A percentile compares a stretch with the other conserved stretches of the same genome.
Conservation (phyloP, 768 basidiomycete species). For the Rhodotorula diobovata region DNA sequence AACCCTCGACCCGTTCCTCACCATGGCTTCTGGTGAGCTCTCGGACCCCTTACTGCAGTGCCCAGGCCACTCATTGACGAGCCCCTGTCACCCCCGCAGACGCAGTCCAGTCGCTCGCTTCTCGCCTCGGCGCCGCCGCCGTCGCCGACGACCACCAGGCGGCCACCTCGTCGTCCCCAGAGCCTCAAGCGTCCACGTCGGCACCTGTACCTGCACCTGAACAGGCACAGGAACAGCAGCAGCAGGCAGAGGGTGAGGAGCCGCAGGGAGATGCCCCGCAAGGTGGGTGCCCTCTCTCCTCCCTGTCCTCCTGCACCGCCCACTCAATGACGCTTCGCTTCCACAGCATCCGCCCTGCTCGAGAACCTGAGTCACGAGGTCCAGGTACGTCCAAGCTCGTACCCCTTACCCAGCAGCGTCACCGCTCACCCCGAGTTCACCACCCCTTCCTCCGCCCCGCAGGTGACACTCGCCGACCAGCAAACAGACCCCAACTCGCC, state of each 20-base stretch:
- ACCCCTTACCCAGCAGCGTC: too few species aligned
- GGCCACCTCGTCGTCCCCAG: too few species aligned
- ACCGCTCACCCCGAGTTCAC: not conserved
- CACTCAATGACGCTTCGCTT: not conserved
- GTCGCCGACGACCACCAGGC: not conserved
- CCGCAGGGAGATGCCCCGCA: not conserved
- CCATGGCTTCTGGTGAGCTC: slow-evolving; percentile 12
- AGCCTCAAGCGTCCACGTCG: not conserved
- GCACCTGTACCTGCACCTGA: not conserved
- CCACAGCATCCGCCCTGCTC: slow-evolving; percentile 26
- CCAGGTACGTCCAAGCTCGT: slow-evolving; percentile 25
- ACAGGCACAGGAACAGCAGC: not conserved
- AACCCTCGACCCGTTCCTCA: not conserved
- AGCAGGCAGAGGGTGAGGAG: not conserved
- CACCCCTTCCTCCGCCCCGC: not conserved
- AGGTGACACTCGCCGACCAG: slow-evolving; percentile 96
- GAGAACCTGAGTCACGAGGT: slow-evolving; percentile 38
- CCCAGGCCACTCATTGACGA: not conserved
- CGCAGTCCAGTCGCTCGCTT: slow-evolving; percentile 31
- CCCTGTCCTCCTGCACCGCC: not conserved
- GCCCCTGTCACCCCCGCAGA: not conserved
- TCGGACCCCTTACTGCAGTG: too few species aligned
- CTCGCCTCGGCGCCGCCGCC: slow-evolving; percentile 7
- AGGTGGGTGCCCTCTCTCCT: slow-evolving; percentile 5
- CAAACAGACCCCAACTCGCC: slow-evolving; percentile 96